A percentile compares a stretch with the other conserved stretches of the same genome.
These are phyloP conservation scores for Vairimorpha apis DNA, from an alignment of 371 early-diverging fungal genomes.

Conservation along the genomic window DNA sequence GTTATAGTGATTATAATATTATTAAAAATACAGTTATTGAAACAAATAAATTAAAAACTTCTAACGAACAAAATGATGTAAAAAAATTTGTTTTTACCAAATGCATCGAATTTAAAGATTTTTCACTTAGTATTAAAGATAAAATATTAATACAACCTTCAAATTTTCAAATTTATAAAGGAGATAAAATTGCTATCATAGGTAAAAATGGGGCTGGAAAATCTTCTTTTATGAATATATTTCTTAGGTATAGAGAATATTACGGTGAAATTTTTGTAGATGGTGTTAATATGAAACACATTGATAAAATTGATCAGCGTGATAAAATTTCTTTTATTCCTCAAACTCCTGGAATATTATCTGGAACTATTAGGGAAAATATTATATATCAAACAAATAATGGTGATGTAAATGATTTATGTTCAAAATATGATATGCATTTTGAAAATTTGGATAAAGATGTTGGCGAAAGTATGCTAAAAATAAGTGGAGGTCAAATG, in stretches of 20 bases:
- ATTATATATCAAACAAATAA: conserved; percentile 65
- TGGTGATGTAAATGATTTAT: conserved; percentile 66
- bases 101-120: conserved; percentile 21
- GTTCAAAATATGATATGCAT: conserved; percentile 69
- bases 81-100: conserved; percentile 12
- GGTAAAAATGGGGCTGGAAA: conserved; percentile 63
- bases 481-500: conserved; percentile 79
- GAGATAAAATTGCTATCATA: conserved; percentile 59
- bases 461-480: conserved; percentile 72
- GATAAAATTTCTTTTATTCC: conserved; percentile 71
- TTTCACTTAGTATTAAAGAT: conserved; percentile 15
- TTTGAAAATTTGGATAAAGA: conserved; percentile 66
- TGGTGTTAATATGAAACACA: conserved; percentile 66
- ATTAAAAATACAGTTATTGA: conserved; percentile 12
- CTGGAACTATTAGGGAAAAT: conserved; percentile 71
- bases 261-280: conserved; percentile 51
- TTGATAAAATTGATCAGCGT: conserved; percentile 67
- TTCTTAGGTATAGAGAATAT: conserved; percentile 56
- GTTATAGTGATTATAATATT: background rate
- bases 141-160: conserved; percentile 38
- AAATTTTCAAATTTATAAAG: conserved; percentile 50
- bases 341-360: conserved; percentile 77
- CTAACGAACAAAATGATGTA: background rate
- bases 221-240: conserved; percentile 53
- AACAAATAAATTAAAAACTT: background rate